Conservation (phyloP, 2,329 filamentous ascomycete species). For the Samsoniella hepiali region DNA sequence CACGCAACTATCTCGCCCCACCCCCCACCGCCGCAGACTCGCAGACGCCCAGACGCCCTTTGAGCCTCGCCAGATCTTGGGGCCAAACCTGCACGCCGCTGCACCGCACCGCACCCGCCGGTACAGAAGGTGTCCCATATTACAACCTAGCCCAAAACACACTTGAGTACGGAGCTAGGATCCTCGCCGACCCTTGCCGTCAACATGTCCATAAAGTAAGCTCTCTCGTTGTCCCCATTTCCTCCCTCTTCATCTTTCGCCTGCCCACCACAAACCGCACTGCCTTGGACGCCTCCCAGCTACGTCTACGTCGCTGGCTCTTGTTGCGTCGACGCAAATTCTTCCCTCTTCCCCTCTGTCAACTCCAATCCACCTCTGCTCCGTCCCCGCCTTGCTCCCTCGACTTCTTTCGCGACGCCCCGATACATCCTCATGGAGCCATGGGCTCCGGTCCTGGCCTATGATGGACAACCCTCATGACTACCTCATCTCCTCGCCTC, state of each 20-base stretch:
- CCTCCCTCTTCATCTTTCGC: constrained; percentile 18
- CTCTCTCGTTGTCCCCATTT: constrained; percentile 22
- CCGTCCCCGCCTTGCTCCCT: constrained; percentile 13
- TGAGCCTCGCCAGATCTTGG: constrained; percentile 16
- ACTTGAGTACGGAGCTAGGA: constrained; percentile 30
- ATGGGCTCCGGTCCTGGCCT: constrained; percentile 32
- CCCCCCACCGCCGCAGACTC: constrained; percentile 15
- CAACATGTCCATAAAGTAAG: constrained; percentile 56
- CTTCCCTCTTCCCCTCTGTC: constrained; percentile 1
- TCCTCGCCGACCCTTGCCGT: constrained; percentile 31
- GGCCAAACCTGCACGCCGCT: constrained; percentile 11
- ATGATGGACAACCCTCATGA: constrained; percentile 42
- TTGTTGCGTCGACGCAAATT: constrained; percentile 11
- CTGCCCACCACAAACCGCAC: constrained; percentile 12
- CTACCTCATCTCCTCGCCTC: constrained; percentile 38
- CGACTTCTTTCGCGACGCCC: constrained; percentile 20
- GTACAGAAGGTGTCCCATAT: constrained; percentile 15
- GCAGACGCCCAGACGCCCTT: constrained; percentile 15
- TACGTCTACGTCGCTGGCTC: constrained; percentile 27
- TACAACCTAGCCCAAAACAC: constrained; percentile 19
- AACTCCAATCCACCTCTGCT: constrained; percentile 15
- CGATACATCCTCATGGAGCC: constrained; percentile 29
- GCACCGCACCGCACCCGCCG: constrained; percentile 4
- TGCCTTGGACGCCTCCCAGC: constrained; percentile 17
- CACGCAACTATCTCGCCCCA: constrained; percentile 13